Conservation (phyloP, 441 rosid species). For the Gossypium gossypioides region DNA sequence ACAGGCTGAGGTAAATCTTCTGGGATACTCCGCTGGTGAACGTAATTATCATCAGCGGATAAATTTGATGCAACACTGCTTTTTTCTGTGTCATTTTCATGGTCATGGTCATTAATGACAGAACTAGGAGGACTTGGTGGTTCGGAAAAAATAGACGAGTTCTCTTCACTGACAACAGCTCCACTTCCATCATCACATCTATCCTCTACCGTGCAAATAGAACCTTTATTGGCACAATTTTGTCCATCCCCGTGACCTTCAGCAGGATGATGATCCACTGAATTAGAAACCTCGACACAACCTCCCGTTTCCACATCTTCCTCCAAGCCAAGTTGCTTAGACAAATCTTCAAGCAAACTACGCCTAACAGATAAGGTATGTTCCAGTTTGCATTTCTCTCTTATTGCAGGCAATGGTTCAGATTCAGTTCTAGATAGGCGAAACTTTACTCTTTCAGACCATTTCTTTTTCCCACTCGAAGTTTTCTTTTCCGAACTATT, state of each 20-base stretch:
- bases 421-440: slow-evolving; percentile 61
- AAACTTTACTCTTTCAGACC: slow-evolving; percentile 55
- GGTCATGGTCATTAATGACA: slow-evolving; percentile 41
- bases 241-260: slow-evolving; percentile 24
- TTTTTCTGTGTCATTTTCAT: slow-evolving; percentile 49
- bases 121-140: slow-evolving; percentile 49
- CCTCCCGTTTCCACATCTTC: slow-evolving; percentile 27
- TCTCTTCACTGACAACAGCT: slow-evolving; percentile 41
- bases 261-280: slow-evolving; percentile 17
- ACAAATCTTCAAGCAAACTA: slow-evolving; percentile 61
- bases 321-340: slow-evolving; percentile 42
- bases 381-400: slow-evolving; percentile 16
- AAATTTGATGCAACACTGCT: slow-evolving; percentile 51
- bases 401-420: slow-evolving; percentile 47
- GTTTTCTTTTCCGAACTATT: slow-evolving; percentile 31
- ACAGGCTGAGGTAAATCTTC: slow-evolving; percentile 40
- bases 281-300: slow-evolving; percentile 15
- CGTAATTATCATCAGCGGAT: slow-evolving; percentile 34
- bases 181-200: slow-evolving; percentile 29
- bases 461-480: slow-evolving; percentile 40
- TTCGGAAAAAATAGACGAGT: slow-evolving; percentile 35
- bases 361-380: slow-evolving; percentile 40
- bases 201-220: slow-evolving; percentile 26
- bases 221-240: slow-evolving; percentile 20
- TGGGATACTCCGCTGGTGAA: slow-evolving; percentile 14